phyloP scores from a whole-genome alignment of 257 asterid genomes.

The Nicotiana paniculata region DNA sequence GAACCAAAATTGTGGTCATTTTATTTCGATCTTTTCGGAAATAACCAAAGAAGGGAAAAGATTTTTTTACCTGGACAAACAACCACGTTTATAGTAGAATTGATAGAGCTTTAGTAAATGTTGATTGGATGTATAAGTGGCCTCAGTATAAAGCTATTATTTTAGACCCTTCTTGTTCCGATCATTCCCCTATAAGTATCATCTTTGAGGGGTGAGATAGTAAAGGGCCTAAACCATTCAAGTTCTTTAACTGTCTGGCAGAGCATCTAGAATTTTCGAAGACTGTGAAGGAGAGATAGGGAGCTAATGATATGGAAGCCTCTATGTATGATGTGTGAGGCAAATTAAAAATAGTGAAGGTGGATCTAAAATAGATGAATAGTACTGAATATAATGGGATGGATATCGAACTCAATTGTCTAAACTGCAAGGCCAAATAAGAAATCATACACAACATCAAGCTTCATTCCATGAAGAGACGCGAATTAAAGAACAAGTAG shows the following conservation, averaged over 20 bases:
- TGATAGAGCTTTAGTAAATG: background rate
- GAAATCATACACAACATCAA: background rate
- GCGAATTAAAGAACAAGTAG: background rate
- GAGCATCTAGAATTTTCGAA: too few species aligned
- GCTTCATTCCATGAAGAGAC: too few species aligned
- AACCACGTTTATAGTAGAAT: background rate
- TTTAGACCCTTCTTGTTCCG: background rate
- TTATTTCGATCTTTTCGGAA: too few species aligned
- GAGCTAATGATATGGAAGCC: background rate
- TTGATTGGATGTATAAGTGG: background rate
- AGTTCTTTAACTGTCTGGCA: too few species aligned
- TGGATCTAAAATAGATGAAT: too few species aligned
- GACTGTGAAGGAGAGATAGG: background rate
- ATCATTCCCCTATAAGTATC: background rate
- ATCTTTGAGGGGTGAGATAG: background rate
- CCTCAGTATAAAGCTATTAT: background rate
- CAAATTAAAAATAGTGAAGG: too few species aligned
- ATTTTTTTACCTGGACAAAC: background rate
- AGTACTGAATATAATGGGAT: too few species aligned
- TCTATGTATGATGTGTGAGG: too few species aligned
- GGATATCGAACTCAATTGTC: too few species aligned
- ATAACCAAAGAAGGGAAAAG: too few species aligned
- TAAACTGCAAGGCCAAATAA: background rate
- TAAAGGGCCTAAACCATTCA: background rate
- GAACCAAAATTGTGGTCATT: too few species aligned